Evolutionary conservation across 1,284 basidiomycete species (phyloP).

Genomic region (Cryptococcus jaspeensis): DNA sequence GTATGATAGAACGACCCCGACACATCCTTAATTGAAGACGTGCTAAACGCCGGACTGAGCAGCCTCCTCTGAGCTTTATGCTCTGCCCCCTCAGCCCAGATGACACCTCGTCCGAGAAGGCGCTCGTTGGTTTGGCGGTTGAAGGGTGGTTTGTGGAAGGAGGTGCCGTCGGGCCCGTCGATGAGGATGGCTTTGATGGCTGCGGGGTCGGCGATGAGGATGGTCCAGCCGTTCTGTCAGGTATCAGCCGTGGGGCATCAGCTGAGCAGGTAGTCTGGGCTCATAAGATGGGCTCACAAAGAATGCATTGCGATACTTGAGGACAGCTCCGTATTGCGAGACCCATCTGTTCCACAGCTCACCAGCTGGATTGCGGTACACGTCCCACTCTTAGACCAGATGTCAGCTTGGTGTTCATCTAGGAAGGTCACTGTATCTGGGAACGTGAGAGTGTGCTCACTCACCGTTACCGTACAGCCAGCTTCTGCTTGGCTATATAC

Average conservation of each 20-base stretch:
- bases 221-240: conserved; percentile 6
- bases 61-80: background rate
- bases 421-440: too few species aligned
- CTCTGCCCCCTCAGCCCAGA: conserved; percentile 2
- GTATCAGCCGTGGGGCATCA: background rate
- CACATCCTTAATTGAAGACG: background rate
- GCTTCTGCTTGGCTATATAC: background rate
- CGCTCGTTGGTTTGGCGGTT: conserved; percentile 6
- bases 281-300: too few species aligned
- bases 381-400: conserved; percentile 2
- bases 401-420: too few species aligned
- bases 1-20: background rate
- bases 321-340: background rate
- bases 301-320: conserved; percentile 5
- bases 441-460: background rate
- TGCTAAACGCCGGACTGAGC: conserved; percentile 1
- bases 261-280: too few species aligned
- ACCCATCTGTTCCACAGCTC: conserved; percentile 6
- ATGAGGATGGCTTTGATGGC: conserved; percentile 2
- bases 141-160: conserved; percentile 8
- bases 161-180: conserved; percentile 2
- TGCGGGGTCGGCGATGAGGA: conserved; percentile 5
- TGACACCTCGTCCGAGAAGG: conserved; percentile 2
- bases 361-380: conserved; percentile 2
- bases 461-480: conserved; percentile 2